Base-by-base conservation (phyloP, 257 asterid genomes). In the Petrea volubilis region DNA sequence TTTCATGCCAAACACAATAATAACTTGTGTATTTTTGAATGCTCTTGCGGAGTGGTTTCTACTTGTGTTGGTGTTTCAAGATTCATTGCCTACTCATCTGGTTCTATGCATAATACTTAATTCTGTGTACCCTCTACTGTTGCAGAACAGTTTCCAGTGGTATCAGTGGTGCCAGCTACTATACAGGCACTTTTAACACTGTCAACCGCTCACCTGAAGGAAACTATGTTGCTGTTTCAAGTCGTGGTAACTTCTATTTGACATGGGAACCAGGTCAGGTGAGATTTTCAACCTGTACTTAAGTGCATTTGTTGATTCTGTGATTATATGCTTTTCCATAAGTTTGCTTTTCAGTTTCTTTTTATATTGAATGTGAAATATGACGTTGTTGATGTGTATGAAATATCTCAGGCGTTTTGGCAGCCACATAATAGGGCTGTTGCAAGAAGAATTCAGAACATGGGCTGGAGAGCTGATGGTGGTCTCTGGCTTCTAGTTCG, bases 231-330 rank as follows among this genome's bases (percentile, higher is more conserved):
- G 99, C 99, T 67, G 99, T 92, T 70, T 94, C 98, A 77, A 94
- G 98, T 83, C 99, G 99, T 46, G 99, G 99, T 55, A 94, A 94
- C 89, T 95, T 95, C 87, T 95, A 81, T 70, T 77, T 95, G 88
- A 95, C 99, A 62, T 95, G 99, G 99, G 93, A 95, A 76, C 99
- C 98, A 31, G 98, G 99, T 72, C 99, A 95, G 99, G 98, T 95
- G 72, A 72, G 74, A 76, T 84, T 71, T 31, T 12, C 43, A 31
- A 64, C 3, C 47, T 27, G 43, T 71, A n/a, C 67, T 28, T 70
- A 38, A 13, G 10, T 6, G 11, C 70, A 23, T 56, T 25, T 73
- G 28, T 50, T 27, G 53, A 55, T 33, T 60, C 60, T 27, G 33
- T 74, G 17, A 14, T 28, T 56, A 38, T 38, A 38, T 38, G 11